Base-by-base conservation (phyloP, 106 monocot genomes). In the Dactylorhiza incarnata region DNA sequence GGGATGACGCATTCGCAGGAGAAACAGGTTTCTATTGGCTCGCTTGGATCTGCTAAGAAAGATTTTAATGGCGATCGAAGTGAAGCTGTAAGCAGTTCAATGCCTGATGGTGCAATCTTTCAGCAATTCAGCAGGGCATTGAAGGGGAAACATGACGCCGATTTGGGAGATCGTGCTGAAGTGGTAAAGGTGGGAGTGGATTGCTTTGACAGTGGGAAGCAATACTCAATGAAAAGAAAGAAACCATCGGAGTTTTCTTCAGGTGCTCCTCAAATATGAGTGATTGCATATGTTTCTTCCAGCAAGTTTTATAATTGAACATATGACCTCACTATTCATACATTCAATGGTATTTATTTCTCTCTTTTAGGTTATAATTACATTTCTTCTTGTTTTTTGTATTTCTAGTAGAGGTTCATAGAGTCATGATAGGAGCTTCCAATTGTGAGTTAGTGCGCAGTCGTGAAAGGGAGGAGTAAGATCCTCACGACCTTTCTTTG, bases 11-110 rank as follows among this genome's bases (percentile, higher is more conserved):
- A 19, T 9, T 80, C 14, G 19, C 79, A 94, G 94, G 88, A 81
- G 61, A 94, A 90, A 78, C 53, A 73, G 73, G 71, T 73, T 12
- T 78, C 83, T 10, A 86, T 90, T 49, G 73, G 85, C 7, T 86
- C 84, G 4, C 73, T 86, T 49, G 86, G 90, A 53, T 76, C 73
- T 13, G 56, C 20, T 51, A 70, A 62, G 13, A 79, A 83, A 23
- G 76, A 76, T 24, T 45, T 24, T 13, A 24, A 37, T 3, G 24
- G 51, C 46, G 45, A 68, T 61, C 72, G 9, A 43, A 72, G 68
- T 61, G 81, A 73, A 49, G 75, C 51, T 6, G 76, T 44, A 26
- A 66, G 48, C 16, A 70, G 67, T 12, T 75, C 52, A 46, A 11
- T 54, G 9, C 79, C 85, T 12, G 61, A 85, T 68, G 76, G 68